Percentiles rank a stretch among this genome's conserved stretches.
Evolutionary conservation across 805 yeast species (phyloP).

Genomic region (Hyphopichia homilentoma): DNA sequence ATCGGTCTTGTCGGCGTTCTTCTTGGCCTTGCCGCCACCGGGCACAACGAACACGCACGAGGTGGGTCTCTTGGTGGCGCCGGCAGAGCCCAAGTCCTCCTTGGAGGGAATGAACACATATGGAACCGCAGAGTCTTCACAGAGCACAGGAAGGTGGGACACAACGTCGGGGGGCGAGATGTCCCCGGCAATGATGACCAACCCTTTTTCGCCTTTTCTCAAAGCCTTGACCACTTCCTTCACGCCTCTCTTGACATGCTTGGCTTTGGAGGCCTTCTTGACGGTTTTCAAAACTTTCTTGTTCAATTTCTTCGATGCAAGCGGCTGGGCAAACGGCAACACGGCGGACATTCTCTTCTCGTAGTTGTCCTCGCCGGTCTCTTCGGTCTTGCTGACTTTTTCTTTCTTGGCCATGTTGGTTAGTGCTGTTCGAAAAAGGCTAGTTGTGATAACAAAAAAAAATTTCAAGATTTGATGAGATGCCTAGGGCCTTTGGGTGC

Average conservation of each 20-base stretch:
- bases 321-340: conserved; percentile 88
- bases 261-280: conserved; percentile 96
- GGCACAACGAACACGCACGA: conserved; percentile 97
- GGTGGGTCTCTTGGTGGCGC: conserved; percentile 98
- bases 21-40: conserved; percentile 83
- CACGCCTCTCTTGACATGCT: conserved; percentile 97
- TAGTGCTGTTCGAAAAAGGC: no score
- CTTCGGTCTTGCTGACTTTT: conserved; percentile 39
- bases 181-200: conserved; percentile 96
- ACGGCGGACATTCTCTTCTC: conserved; percentile 88
- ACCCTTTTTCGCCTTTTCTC: conserved; percentile 97
- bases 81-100: conserved; percentile 98
- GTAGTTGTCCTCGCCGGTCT: conserved; percentile 69
- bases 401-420: conserved; percentile 40
- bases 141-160: conserved; percentile 94
- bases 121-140: conserved; percentile 93
- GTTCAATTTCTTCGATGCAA: conserved; percentile 93
- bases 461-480: no score
- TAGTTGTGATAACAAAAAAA: no score
- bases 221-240: conserved; percentile 97
- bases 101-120: conserved; percentile 93
- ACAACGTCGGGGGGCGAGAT: conserved; percentile 97
- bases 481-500: no score
- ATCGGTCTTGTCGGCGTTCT: conserved; percentile 62
- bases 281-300: conserved; percentile 93